Evolutionary conservation across 2,329 filamentous ascomycete genomes (phyloP), one percentile per base, ranked within the genome.

Genomic region (Dothideomycetes sp.): DNA sequence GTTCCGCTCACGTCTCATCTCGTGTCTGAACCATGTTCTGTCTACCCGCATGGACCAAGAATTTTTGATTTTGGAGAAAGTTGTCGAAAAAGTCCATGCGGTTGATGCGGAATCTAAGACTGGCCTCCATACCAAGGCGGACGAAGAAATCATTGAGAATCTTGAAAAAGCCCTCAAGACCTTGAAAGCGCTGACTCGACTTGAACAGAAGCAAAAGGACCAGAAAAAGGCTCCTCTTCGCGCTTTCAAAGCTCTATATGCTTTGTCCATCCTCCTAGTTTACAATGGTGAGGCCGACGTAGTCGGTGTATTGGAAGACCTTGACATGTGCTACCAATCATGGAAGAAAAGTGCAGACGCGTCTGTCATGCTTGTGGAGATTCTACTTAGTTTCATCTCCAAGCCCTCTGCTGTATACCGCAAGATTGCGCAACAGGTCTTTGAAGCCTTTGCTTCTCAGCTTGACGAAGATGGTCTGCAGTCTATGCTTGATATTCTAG

Each of bases 281-380:
- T 94, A 94, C 64, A 88, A 89, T 53, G 84, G 86, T 17, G 87
- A 94, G 45, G 71, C 82, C 0, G 91, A 96, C 55, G 84, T 87
- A 0, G 74, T 94, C 16, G 79, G 82, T 34, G 80, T 91, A 46
- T 67, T 95, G 7, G 76, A 83, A 40, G 89, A 95, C 51, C 70
- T 95, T n/a, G 75, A 82, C 49, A 69, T 81, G 45, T 87, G 82
- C 58, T 82, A 81, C 45, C 71, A 82, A 69, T 76, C 47, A 63
- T 74, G 56, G 57, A 64, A 27, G 68, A 76, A 51, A 61, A 57
- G 46, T 45, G 55, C 47, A 32, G 55, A 49, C 45, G 52, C 42
- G 7, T 82, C 85, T 0, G 79, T 84, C 53, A 72, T 85, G 18
- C 64, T 95, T 7, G 78, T 95, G 2, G 91, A 96, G 54, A 83